A percentile compares a stretch with the other conserved stretches of the same genome.
Conservation (phyloP, 140 eudicot genomes). For the Anethum foeniculum region DNA sequence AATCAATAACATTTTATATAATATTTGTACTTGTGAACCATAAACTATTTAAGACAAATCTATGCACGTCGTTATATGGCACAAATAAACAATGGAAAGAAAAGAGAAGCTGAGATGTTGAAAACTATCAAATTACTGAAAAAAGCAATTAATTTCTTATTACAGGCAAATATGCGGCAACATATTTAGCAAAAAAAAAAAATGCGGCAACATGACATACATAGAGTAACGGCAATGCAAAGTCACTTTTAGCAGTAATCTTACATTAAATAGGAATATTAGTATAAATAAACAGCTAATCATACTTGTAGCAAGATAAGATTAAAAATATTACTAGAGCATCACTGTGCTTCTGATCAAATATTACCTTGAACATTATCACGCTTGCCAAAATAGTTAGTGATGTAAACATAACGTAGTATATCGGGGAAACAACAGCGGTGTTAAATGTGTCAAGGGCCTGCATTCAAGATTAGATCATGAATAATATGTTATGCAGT, state of each 20-base stretch:
- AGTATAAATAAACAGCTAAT: not conserved
- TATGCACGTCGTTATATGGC: not conserved
- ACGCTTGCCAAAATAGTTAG: slow-evolving; percentile 94
- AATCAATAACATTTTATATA: not conserved
- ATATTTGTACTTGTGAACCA: not conserved
- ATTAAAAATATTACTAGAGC: not conserved
- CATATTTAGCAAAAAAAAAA: not conserved
- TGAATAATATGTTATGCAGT: not conserved
- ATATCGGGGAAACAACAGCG: slow-evolving; percentile 94
- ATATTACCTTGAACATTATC: slow-evolving; percentile 94
- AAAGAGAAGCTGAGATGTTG: not conserved
- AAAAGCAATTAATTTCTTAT: not conserved
- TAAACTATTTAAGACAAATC: not conserved
- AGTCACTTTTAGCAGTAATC: not conserved
- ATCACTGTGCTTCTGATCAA: slow-evolving; percentile 1
- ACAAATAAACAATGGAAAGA: not conserved
- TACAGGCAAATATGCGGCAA: not conserved
- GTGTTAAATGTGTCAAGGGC: slow-evolving; percentile 98
- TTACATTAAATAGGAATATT: not conserved
- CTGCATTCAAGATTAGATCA: slow-evolving; percentile 40
- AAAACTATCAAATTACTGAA: not conserved
- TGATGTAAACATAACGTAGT: slow-evolving; percentile 93
- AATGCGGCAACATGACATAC: not conserved
- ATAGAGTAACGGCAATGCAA: not conserved
- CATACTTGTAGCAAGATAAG: not conserved